These are phyloP conservation scores for Uronychia setigera DNA, from an alignment of 73 alveolate genomes.

Conservation along the genomic window DNA sequence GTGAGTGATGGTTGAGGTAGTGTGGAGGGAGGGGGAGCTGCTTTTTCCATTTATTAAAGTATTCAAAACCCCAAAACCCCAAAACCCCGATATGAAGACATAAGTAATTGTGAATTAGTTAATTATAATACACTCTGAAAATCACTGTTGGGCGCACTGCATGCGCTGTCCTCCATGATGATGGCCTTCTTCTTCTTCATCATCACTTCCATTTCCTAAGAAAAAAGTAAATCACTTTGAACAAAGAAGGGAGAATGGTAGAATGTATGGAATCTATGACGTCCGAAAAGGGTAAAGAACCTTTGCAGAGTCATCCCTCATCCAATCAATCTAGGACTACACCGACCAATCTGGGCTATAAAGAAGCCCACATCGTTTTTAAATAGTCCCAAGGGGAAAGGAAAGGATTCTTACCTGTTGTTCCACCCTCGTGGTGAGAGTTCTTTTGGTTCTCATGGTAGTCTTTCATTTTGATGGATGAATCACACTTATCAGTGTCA, in stretches of 20 bases:
- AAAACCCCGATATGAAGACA: conserved; percentile 12
- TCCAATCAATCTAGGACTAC: too few species aligned
- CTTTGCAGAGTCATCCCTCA: too few species aligned
- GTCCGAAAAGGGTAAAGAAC: too few species aligned
- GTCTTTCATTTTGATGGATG: conserved; percentile 3
- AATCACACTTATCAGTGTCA: conserved; percentile 8
- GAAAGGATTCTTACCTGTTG: conserved; percentile 16
- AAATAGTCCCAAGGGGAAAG: too few species aligned
- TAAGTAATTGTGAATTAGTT: background rate
- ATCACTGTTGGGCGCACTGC: conserved; percentile 26
- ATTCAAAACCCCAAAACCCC: conserved; percentile 49
- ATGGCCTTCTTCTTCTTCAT: conserved; percentile 29
- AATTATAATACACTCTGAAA: background rate
- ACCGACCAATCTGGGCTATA: too few species aligned
- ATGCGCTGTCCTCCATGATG: conserved; percentile 24
- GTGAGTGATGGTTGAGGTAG: conserved; percentile 6
- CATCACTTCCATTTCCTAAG: too few species aligned
- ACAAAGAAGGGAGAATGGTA: too few species aligned
- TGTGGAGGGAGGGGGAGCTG: conserved; percentile 9
- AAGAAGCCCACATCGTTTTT: too few species aligned
- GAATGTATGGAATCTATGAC: too few species aligned
- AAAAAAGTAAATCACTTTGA: too few species aligned
- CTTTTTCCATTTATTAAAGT: background rate
- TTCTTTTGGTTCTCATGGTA: conserved; percentile 49
- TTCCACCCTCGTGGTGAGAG: conserved; percentile 56